Base-by-base conservation (phyloP, 768 basidiomycete genomes). In the Tulasnella sp. region DNA sequence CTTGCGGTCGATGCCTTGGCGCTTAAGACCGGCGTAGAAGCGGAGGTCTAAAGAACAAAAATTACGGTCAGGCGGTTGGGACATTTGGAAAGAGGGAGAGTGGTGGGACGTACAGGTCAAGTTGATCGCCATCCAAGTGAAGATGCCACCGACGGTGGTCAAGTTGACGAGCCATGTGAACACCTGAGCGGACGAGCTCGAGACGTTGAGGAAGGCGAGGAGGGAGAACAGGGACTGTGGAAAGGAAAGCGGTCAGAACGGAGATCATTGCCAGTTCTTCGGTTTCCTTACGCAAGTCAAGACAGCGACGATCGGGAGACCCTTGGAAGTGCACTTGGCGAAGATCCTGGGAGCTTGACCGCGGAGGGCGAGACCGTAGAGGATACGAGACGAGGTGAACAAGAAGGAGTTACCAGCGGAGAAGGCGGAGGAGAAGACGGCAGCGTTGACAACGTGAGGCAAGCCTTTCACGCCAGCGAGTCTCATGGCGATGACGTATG, bases 401-500 rank as follows among this genome's bases (percentile, higher is more conserved):
- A 83, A 58, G 77, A 79, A 80, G 41, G 80, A 72, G 74, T 81
- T 81, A n/a, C 83, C 80, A 58, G 82, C 80, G 50, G 82, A 86
- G 83, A 84, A 86, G 78, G 81, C 86, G 28, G 77, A 81, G 54
- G 83, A 90, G 84, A 95, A 90, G 83, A 95, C 87, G 78, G 87
- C 88, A 16, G 90, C 93, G 83, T 95, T 95, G 85, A 95, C 89
- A 83, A 95, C 89, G 72, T 90, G 90, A 8, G 91, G 91, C 44
- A 93, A 87, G 14, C 88, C 91, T 3, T 28, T 91, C 84, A 95
- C 90, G 16, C 94, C 93, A 0, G 93, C 92, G 58, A 89, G 88
- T 72, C 86, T 89, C 82, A 96, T 91, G 28, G 94, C 95, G 82
- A 96, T 92, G 78, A 96, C 95, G 86, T 94, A 97, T 3, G 95